phyloP scores from a whole-genome alignment of 1,139 yeast genomes.

The Lizanozyma gosingica region DNA sequence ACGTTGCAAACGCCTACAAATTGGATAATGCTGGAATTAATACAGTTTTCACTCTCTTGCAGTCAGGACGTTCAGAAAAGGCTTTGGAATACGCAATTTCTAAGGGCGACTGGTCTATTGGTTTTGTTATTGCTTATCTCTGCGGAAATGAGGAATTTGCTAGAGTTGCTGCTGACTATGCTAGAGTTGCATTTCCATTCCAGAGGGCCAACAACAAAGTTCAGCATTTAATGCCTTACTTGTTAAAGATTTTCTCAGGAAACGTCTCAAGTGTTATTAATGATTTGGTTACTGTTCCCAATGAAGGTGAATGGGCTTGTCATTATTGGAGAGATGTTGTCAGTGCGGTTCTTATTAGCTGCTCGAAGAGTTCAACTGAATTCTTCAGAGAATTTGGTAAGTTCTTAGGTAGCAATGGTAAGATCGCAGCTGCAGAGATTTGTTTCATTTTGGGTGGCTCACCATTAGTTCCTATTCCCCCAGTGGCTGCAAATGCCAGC shows the following conservation, averaged over 20 bases:
- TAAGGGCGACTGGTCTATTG: conserved; percentile 70
- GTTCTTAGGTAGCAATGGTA: conserved; percentile 31
- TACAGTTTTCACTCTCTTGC: conserved; percentile 32
- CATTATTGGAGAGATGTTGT: conserved; percentile 45
- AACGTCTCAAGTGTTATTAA: conserved; percentile 46
- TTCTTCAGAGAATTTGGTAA: conserved; percentile 50
- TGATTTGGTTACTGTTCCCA: conserved; percentile 32
- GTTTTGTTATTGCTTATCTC: conserved; percentile 61
- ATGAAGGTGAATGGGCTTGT: conserved; percentile 42
- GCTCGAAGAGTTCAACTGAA: conserved; percentile 25
- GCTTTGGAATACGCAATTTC: conserved; percentile 60
- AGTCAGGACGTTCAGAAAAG: conserved; percentile 54
- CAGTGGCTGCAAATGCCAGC: conserved; percentile 14
- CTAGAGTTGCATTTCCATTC: conserved; percentile 27
- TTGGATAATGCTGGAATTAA: conserved; percentile 30
- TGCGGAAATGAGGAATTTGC: conserved; percentile 57
- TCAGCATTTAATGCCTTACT: conserved; percentile 48
- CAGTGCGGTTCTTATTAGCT: conserved; percentile 35
- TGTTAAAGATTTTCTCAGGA: conserved; percentile 61
- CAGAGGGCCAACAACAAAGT: conserved; percentile 35
- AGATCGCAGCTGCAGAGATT: conserved; percentile 31
- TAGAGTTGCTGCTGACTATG: conserved; percentile 41
- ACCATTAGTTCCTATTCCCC: conserved; percentile 26
- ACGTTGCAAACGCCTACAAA: conserved; percentile 19
- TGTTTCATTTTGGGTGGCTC: conserved; percentile 43